These are phyloP conservation scores for Mariannaea sp. DNA, from an alignment of 2,329 filamentous ascomycete genomes.

Conservation along the genomic window DNA sequence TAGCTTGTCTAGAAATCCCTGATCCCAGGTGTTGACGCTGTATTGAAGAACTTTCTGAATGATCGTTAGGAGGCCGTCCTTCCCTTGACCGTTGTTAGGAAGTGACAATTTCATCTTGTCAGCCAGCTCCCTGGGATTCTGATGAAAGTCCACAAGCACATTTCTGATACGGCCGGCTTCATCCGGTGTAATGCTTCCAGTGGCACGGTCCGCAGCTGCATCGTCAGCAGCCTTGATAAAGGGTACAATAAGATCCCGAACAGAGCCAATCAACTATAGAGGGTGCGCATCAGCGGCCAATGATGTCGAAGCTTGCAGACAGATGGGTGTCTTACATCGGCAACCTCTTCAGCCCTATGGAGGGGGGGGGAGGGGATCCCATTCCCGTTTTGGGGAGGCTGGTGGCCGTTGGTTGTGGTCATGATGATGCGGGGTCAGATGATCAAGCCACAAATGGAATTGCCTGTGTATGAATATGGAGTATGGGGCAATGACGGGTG, in stretches of 20 bases:
- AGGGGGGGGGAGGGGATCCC: constrained; percentile 33
- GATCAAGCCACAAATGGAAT: neutral
- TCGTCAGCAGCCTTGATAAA: constrained; percentile 75
- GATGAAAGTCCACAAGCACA: constrained; percentile 66
- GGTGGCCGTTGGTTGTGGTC: constrained; percentile 33
- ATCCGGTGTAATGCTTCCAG: constrained; percentile 54
- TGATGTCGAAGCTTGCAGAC: constrained; percentile 5
- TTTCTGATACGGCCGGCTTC: constrained; percentile 52
- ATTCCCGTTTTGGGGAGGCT: constrained; percentile 24
- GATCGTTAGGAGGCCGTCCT: constrained; percentile 73
- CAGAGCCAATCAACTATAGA: constrained; percentile 66
- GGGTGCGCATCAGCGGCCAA: constrained; percentile 32
- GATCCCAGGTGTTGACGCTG: constrained; percentile 98
- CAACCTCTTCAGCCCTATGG: constrained; percentile 41
- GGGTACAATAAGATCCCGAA: constrained; percentile 70
- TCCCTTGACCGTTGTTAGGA: constrained; percentile 63
- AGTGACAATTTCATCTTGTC: constrained; percentile 63
- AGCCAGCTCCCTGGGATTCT: constrained; percentile 61
- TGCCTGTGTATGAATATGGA: neutral
- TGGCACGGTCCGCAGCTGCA: constrained; percentile 55
- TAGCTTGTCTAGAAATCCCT: constrained; percentile 94
- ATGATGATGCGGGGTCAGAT: constrained; percentile 28
- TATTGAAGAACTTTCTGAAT: constrained; percentile 76
- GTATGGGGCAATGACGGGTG: neutral
- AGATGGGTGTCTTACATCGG: constrained; percentile 36